A percentile compares a stretch with the other conserved stretches of the same genome.
These are phyloP conservation scores for Colletotrichum horii DNA, from an alignment of 2,329 filamentous ascomycete species.

Conservation along the genomic window DNA sequence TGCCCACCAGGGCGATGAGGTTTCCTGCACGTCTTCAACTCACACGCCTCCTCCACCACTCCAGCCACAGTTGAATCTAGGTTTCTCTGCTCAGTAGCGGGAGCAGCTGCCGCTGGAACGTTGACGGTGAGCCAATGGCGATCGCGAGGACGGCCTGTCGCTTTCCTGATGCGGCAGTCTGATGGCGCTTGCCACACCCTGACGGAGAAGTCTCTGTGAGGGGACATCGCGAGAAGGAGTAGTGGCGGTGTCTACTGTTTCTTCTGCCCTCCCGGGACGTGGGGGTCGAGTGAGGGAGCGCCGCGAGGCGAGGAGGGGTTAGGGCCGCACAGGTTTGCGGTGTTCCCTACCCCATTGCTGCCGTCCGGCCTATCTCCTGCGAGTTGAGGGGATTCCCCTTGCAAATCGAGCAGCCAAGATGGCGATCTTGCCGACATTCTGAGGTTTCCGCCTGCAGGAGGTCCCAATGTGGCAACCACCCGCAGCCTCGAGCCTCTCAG, in stretches of 20 bases:
- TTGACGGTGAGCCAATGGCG: slow-evolving; percentile 22
- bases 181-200: slow-evolving; percentile 1
- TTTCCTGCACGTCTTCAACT: neutral
- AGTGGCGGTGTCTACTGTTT: neutral
- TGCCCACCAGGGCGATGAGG: neutral
- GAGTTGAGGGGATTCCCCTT: neutral
- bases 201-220: neutral
- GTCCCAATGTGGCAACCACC: neutral
- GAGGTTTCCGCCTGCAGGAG: neutral
- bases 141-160: neutral
- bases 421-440: neutral
- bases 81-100: neutral
- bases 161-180: slow-evolving; percentile 20
- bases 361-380: neutral
- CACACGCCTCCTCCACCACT: neutral
- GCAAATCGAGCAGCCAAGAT: neutral
- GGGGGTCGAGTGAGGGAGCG: neutral
- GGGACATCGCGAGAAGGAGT: neutral
- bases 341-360: neutral
- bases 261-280: neutral
- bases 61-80: slow-evolving; percentile 6
- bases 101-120: slow-evolving; percentile 4
- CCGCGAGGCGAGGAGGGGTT: neutral
- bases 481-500: neutral
- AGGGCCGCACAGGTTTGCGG: neutral